A percentile compares a stretch with the other conserved stretches of the same genome.
phyloP scores from a whole-genome alignment of 2,329 filamentous ascomycete species.

The Orbilia quercus region DNA sequence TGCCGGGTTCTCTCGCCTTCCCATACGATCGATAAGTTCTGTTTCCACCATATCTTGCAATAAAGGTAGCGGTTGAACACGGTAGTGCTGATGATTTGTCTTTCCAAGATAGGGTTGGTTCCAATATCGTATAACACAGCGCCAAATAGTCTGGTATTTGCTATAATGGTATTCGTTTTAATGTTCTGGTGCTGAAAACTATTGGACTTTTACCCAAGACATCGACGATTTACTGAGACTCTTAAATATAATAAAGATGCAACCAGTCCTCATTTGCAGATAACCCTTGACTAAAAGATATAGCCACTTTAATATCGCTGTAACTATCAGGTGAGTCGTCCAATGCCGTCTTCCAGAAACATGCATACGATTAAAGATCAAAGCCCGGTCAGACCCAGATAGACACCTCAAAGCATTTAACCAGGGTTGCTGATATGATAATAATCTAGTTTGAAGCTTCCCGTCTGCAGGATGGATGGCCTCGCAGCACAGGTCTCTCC shows the following conservation, averaged over 20 bases:
- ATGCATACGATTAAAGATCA: conserved; percentile 12
- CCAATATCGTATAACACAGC: background rate
- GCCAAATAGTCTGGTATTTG: background rate
- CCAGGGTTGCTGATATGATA: conserved; percentile 20
- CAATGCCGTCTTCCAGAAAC: conserved; percentile 25
- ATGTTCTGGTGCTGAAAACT: background rate
- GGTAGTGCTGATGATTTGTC: background rate
- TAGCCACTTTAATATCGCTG: conserved; percentile 6
- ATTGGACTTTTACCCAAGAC: background rate
- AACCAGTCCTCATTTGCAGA: background rate
- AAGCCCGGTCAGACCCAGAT: conserved; percentile 26
- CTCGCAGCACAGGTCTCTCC: background rate
- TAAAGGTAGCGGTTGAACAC: background rate
- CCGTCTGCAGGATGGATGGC: background rate
- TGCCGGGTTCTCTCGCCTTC: conserved; percentile 46
- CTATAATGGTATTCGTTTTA: background rate
- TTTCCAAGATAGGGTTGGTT: background rate
- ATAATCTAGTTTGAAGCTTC: conserved; percentile 7
- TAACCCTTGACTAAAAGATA: background rate
- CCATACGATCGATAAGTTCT: conserved; percentile 42
- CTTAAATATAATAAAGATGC: conserved; percentile 26
- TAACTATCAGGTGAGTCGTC: conserved; percentile 16
- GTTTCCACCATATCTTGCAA: conserved; percentile 52
- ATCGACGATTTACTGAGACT: conserved; percentile 8
- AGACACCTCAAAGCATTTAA: conserved; percentile 24